Base-by-base conservation (phyloP, 2,329 filamentous ascomycete genomes). In the Lasiodiplodia gonubiensis region DNA sequence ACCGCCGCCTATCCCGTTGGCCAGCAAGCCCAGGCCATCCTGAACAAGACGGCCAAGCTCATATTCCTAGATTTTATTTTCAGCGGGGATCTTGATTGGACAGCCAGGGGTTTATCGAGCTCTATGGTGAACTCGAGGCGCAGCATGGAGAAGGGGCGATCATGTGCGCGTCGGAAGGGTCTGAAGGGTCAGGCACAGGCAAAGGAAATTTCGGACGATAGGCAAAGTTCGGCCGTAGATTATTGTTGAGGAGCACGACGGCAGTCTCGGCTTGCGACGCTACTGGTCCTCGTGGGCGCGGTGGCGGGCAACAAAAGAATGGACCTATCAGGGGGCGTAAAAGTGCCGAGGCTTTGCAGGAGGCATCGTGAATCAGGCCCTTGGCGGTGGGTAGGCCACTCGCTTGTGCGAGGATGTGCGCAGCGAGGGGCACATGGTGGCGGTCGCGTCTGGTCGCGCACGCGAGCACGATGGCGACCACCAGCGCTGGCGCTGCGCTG, bases 1-100 rank as follows among this genome's bases (percentile, higher is more conserved):
- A 33, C 57, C 57, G 39, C 87, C 87, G 14, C 87, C 87, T 3
- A 75, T 89, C 21, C 87, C 87, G 0, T 71, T 88, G 69, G 79
- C 78, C 21, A 88, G 85, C 67, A 89, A 88, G 73, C 87, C 87
- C 12, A 42, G 65, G 48, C 49, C 39, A 27, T 49, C 25, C 16
- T 61, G 39, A 61, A 12, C 35, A 46, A 16, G 54, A 46, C 16
- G 21, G 8, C 5, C 4, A 37, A 42, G 54, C 33, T 25, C 21
- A 18, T 57, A 25, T 27, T 39, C 16, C 35, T 14, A 21, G 14
- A 23, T 54, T 23, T n/a, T 23, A 27, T 54, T n/a, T 14, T 23
- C 52, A 33, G 33, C 16, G n/a, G 5, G 4, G 39, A 18, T 33
- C n/a, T 35, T 23, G 1, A 8, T 59, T 8, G 8, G 23, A 30